These are phyloP conservation scores for Citrullus mucosospermus DNA, from an alignment of 306 rosid genomes.

Conservation along the genomic window DNA sequence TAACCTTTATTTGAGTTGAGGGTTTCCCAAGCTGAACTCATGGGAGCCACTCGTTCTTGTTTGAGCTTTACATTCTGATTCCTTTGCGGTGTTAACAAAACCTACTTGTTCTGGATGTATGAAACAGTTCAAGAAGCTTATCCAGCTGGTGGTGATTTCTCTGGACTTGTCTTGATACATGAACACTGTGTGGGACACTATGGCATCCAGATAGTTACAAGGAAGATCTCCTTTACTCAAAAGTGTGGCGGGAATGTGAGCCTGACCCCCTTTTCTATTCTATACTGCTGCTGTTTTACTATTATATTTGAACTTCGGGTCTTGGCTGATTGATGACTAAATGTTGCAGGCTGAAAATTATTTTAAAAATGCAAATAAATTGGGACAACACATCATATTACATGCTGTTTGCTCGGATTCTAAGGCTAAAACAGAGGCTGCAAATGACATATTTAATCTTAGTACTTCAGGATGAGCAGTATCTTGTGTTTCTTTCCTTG, in stretches of 20 bases:
- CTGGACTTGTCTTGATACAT: conserved; percentile 71
- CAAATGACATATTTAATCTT: conserved; percentile 60
- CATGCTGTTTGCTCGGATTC: conserved; percentile 64
- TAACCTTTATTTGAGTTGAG: too few relatives aligned
- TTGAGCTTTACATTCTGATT: not conserved
- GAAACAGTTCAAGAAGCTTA: conserved; percentile 86
- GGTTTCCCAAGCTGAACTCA: too few relatives aligned
- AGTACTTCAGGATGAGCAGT: conserved; percentile 55
- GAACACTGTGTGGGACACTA: conserved; percentile 81
- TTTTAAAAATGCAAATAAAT: conserved; percentile 74
- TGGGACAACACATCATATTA: conserved; percentile 62
- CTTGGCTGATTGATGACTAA: not conserved
- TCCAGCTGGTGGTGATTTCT: conserved; percentile 84
- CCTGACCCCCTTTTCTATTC: not conserved
- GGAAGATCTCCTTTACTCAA: conserved; percentile 79
- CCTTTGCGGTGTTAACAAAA: not conserved
- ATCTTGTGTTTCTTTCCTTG: not conserved
- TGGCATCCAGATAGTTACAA: conserved; percentile 74
- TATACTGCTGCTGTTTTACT: not conserved
- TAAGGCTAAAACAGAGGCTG: conserved; percentile 56
- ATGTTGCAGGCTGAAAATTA: conserved; percentile 62
- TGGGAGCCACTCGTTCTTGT: not conserved
- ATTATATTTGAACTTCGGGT: not conserved
- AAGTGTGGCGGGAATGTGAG: conserved; percentile 94
- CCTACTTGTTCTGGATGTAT: conserved; percentile 41